phyloP scores from a whole-genome alignment of 1,284 basidiomycete species.

The Porphyrellus sp. region DNA sequence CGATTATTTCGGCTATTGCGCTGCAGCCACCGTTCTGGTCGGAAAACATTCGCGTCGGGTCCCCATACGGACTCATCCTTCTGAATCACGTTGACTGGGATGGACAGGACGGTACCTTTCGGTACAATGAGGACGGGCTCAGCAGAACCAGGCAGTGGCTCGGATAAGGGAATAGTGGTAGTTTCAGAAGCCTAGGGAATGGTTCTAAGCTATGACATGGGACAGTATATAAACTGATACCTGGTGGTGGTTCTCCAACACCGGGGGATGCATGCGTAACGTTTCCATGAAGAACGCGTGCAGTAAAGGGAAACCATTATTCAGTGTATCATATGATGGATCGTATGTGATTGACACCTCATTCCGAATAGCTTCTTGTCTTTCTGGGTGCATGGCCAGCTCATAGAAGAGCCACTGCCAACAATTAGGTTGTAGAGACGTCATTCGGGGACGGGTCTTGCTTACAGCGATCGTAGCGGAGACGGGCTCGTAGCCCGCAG shows the following conservation, averaged over 20 bases:
- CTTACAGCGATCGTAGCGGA: conserved; percentile 52
- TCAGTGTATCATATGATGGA: conserved; percentile 50
- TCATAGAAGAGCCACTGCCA: conserved; percentile 58
- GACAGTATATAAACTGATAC: conserved; percentile 25
- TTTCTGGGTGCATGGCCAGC: conserved; percentile 43
- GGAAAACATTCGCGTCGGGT: conserved; percentile 51
- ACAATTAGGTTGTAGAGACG: conserved; percentile 3
- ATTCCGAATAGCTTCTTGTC: conserved; percentile 49
- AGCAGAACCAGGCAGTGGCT: conserved; percentile 44
- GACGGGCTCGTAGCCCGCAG: conserved; percentile 62
- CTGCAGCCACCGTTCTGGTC: conserved; percentile 57
- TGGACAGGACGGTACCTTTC: conserved; percentile 51
- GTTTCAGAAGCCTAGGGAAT: conserved; percentile 44
- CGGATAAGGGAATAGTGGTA: conserved; percentile 47
- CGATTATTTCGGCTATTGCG: conserved; percentile 35
- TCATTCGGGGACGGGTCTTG: conserved; percentile 1
- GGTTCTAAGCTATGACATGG: conserved; percentile 3
- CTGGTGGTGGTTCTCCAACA: conserved; percentile 59
- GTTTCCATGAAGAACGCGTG: conserved; percentile 57
- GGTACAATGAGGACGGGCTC: conserved; percentile 46
- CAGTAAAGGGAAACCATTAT: conserved; percentile 46
- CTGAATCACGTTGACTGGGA: conserved; percentile 59
- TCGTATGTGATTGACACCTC: conserved; percentile 44
- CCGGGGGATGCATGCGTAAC: conserved; percentile 55
- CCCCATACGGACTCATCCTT: conserved; percentile 54